Evolutionary conservation across 2,329 filamentous ascomycete genomes (phyloP).

Genomic region (Xylariaceae sp.): DNA sequence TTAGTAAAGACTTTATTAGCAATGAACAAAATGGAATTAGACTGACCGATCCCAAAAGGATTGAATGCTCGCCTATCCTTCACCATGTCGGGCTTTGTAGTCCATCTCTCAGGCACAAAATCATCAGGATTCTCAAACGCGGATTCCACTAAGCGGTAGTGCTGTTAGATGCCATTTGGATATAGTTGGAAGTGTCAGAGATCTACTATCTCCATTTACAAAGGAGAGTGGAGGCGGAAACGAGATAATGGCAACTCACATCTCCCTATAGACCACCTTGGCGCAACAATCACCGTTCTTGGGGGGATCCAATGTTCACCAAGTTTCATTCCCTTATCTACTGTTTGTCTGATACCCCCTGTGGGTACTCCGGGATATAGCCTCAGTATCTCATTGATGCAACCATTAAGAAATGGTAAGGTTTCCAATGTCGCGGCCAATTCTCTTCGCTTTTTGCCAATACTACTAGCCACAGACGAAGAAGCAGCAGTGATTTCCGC

Average conservation of each 20-base stretch:
- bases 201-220: no score
- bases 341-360: constrained; percentile 5
- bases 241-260: neutral
- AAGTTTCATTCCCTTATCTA: constrained; percentile 1
- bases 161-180: neutral
- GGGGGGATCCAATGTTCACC: constrained; percentile 9
- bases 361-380: constrained; percentile 12
- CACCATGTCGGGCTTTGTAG: constrained; percentile 7
- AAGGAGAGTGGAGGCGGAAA: no score
- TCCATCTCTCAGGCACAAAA: constrained; percentile 17
- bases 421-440: neutral
- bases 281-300: constrained; percentile 6
- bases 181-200: neutral
- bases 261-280: constrained; percentile 10
- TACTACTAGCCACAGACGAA: neutral
- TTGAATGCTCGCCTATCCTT: constrained; percentile 1
- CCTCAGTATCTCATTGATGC: constrained; percentile 13
- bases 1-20: no score
- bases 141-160: constrained; percentile 1
- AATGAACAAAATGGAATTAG: neutral
- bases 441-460: neutral
- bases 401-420: constrained; percentile 4
- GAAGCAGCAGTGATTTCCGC: constrained; percentile 4
- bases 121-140: constrained; percentile 9
- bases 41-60: constrained; percentile 9